Base-by-base conservation (phyloP, 2,329 filamentous ascomycete genomes). In the Gnomoniopsis sp. region DNA sequence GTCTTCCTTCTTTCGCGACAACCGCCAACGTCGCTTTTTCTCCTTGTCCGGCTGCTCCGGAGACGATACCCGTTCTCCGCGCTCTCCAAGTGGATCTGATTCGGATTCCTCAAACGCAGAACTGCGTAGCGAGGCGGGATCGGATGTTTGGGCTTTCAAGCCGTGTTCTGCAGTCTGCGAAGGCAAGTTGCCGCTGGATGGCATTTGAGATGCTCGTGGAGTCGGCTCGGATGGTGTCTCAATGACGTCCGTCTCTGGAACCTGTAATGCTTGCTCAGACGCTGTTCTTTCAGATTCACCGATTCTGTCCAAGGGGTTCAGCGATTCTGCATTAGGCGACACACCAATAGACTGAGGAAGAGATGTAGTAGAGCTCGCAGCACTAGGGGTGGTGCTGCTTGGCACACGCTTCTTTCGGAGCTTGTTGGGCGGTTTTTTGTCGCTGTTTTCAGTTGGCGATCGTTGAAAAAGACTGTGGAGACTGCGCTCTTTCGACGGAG, bases 361-460 rank as follows among this genome's bases (percentile, higher is more conserved):
- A 8, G 93, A 97, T 17, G 89, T 85, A 7, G 85, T 89, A 17
- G 95, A 98, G 69, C 93, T 97, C 64, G 96, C 92, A 0, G 93
- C 93, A 70, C 93, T 97, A 21, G 88, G 88, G 65, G 91, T 93
- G 22, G 89, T 75, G 68, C 90, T 91, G 46, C 86, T 88, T 0
- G 90, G 88, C 57, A 89, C 78, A 63, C 87, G 82, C 73, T 91
- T 96, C 79, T 98, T 98, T 72, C 88, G 89, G 53, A 99, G 77
- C 73, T 97, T 96, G 68, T 96, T 97, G 0, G 92, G 91, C 69
- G 88, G 88, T 49, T 90, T 84, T 66, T 83, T 87, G 62, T 87
- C 87, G 41, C 77, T 81, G 46, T 85, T 83, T 26, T 76, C 79
- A 0, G 81, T 80, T 1, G 88, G 85, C 2, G 89, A 88, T 63